Base-by-base conservation (phyloP, 257 asterid genomes). In the Ehretia macrophylla region DNA sequence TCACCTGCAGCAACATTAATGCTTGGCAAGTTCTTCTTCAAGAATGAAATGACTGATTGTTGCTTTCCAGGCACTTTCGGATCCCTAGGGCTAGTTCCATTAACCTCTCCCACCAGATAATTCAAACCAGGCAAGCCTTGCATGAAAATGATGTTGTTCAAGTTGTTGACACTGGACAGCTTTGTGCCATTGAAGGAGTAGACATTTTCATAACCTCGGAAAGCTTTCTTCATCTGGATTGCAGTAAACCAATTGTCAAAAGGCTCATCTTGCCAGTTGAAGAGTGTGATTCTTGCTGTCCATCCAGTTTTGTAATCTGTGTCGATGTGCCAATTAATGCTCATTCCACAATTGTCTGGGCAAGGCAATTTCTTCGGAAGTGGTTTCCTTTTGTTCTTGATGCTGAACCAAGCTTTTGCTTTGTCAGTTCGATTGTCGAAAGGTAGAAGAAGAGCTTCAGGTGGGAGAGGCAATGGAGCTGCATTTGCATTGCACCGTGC, bases 251-350 rank as follows among this genome's bases (percentile, higher is more conserved):
- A 92, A 42, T 92, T 87, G 1, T 72, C 70, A 17, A 77, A 88
- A 0, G 86, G n/a, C 3, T 8, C 20, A 11, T 78, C 79, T 0
- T 78, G 87, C 99, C 99, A 92, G 69, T 92, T 92, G 82, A 92
- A 92, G 5, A 92, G 78, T 1, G 99, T 92, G 54, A 92, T 65
- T 16, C 99, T 61, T 6, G 99, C 95, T 0, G 99, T 80, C 96
- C 96, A 92, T 19, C 99, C 97, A 23, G 32, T 67, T 47, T 77
- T 86, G 73, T 75, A 88, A 49, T 88, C 95, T 1, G 91, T 78
- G 27, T 92, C 97, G 0, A 92, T 45, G 69, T 92, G 99, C 99
- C 99, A 88, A 71, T 92, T 92, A 44, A 92, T 69, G 80, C 91
- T 86, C 45, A 92, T 88, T 1, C 97, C 99, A 56, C 99, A 88